Base-by-base conservation (phyloP, 345 rosid species). In the Gossypium stocksii region DNA sequence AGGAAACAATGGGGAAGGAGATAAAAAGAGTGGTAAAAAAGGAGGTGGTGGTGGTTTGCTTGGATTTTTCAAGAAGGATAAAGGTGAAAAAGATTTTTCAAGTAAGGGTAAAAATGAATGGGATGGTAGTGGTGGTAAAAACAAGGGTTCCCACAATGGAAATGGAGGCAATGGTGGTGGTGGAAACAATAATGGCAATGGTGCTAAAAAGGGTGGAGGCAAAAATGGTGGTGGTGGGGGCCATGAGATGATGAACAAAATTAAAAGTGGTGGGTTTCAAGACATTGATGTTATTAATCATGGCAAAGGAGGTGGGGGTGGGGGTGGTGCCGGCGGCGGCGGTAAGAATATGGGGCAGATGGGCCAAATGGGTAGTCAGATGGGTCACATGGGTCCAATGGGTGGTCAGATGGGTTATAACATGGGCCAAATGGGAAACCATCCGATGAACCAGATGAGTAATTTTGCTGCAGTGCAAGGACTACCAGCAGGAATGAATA, bases 381-480 rank as follows among this genome's bases (percentile, higher is more conserved):
- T 74, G 56, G 84, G 84, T 17, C 83, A 54, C 0, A 82, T 81
- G 87, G 79, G 78, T 0, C 69, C 66, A 0, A 82, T 82, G 86
- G 79, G 79, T 0, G 25, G 25, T 19, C 72, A 72, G 15, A 69
- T 80, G 77, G 79, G 82, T 29, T 13, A 9, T 49, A 69, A 51
- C 7, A 70, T 52, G 59, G 25, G 45, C 0, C 79, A 62, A 14
- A 77, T 82, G 87, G 80, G 83, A 0, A 76, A 53, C 0, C 76
- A 80, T 13, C 85, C 78, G 13, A 77, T 77, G 82, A 84, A 81
- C 43, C 88, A 60, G 58, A 80, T 84, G 83, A 90, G 91, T 0
- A 67, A 77, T 29, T 75, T 82, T 17, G 84, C 91, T 15, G 85
- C 97, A 0, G 92, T 93, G 64, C 97, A 85, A 77, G 99, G 98